These are phyloP conservation scores for Plectosphaerella cucumerina DNA, from an alignment of 2,329 filamentous ascomycete species.

Conservation along the genomic window DNA sequence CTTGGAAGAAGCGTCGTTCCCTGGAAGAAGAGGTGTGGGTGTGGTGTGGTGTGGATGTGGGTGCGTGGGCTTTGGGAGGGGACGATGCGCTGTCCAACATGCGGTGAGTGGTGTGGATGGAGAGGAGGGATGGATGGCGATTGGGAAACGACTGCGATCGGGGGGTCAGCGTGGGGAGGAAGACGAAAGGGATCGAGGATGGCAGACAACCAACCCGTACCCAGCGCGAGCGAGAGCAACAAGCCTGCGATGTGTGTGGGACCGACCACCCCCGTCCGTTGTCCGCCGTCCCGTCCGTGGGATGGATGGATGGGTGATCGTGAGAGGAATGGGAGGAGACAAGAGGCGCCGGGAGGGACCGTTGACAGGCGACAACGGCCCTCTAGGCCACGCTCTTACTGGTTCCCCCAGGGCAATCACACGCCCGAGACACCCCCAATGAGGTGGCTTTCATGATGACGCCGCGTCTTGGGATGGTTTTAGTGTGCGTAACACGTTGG, in stretches of 20 bases:
- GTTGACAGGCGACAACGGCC: neutral
- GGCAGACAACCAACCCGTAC: too few relatives aligned
- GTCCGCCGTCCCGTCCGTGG: too few relatives aligned
- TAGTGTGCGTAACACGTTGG: neutral
- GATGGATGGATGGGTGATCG: too few relatives aligned
- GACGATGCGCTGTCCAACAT: neutral
- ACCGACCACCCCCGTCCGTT: too few relatives aligned
- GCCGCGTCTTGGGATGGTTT: neutral
- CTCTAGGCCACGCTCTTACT: neutral
- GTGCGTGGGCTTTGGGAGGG: neutral
- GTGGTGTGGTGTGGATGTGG: neutral
- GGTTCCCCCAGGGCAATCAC: neutral
- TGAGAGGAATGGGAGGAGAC: constrained; percentile 13
- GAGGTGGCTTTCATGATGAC: neutral
- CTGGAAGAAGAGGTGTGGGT: neutral
- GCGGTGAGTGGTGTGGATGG: constrained; percentile 1
- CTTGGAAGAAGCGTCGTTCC: neutral
- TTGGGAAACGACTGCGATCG: too few relatives aligned
- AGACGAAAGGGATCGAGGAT: too few relatives aligned
- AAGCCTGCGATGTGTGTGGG: too few relatives aligned
- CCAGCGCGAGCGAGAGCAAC: too few relatives aligned
- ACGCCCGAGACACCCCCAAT: neutral
- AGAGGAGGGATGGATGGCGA: too few relatives aligned
- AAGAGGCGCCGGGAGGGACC: neutral
- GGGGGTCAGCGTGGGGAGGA: too few relatives aligned